phyloP scores from a whole-genome alignment of 1,139 yeast species.

The Petasospora fabianii region DNA sequence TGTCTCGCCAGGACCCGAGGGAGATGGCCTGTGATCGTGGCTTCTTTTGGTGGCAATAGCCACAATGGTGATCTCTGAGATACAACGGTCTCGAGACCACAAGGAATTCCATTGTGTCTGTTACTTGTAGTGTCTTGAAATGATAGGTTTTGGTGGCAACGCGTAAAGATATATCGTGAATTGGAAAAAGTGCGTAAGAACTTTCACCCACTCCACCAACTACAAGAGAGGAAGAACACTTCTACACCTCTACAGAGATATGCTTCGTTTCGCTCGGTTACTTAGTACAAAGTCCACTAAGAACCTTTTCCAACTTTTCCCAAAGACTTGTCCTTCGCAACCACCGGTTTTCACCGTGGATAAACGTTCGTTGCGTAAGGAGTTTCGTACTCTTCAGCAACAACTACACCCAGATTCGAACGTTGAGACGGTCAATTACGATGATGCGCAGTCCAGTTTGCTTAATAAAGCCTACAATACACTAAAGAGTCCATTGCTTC shows the following conservation, averaged over 20 bases:
- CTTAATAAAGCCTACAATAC: constrained; percentile 76
- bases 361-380: constrained; percentile 55
- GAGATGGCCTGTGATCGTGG: constrained; percentile 14
- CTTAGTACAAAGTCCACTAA: constrained; percentile 7
- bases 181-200: background rate
- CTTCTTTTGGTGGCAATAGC: constrained; percentile 59
- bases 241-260: no score
- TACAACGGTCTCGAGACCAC: constrained; percentile 35
- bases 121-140: background rate
- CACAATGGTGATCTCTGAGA: constrained; percentile 43
- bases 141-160: background rate
- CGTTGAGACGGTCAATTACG: constrained; percentile 13
- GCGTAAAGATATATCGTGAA: no score
- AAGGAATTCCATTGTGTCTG: background rate
- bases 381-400: constrained; percentile 70
- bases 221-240: no score
- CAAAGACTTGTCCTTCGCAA: constrained; percentile 51
- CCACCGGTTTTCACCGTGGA: constrained; percentile 47
- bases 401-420: constrained; percentile 71
- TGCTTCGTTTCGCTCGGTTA: constrained; percentile 7
- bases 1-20: constrained; percentile 36
- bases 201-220: background rate
- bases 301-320: constrained; percentile 60
- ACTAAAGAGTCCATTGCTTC: constrained; percentile 60
- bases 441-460: constrained; percentile 42